phyloP scores from a whole-genome alignment of 768 basidiomycete species.

The Tricholoma bakamatsutake region DNA sequence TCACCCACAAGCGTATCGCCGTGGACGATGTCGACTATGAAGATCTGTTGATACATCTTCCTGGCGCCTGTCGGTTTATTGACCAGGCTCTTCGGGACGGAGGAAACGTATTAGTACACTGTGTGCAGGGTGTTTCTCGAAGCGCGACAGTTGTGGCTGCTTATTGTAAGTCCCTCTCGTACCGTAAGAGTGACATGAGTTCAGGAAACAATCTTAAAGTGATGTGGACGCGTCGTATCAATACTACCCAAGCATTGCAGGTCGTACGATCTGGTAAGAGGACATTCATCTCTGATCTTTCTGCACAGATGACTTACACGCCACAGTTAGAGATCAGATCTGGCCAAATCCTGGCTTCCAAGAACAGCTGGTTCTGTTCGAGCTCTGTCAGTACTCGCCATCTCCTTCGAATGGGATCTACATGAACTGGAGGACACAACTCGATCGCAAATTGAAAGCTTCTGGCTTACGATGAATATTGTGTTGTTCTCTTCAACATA shows the following conservation, averaged over 20 bases:
- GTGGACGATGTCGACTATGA: slow-evolving; percentile 67
- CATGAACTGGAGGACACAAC: slow-evolving; percentile 52
- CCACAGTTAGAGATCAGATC: slow-evolving; percentile 65
- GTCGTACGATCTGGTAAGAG: slow-evolving; percentile 52
- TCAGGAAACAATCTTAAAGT: slow-evolving; percentile 33
- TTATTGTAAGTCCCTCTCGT: slow-evolving; percentile 47
- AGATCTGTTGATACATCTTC: slow-evolving; percentile 61
- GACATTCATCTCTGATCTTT: background rate
- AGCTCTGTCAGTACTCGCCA: slow-evolving; percentile 65
- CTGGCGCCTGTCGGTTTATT: slow-evolving; percentile 62
- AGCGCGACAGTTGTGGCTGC: slow-evolving; percentile 70
- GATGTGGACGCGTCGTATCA: slow-evolving; percentile 59
- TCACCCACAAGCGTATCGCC: slow-evolving; percentile 63
- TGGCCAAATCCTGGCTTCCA: slow-evolving; percentile 79
- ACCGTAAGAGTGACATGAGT: background rate
- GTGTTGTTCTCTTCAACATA: slow-evolving; percentile 8
- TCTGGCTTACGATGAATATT: slow-evolving; percentile 28
- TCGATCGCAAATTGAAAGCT: slow-evolving; percentile 44
- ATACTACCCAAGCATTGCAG: slow-evolving; percentile 52
- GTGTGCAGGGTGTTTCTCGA: slow-evolving; percentile 59
- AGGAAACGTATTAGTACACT: slow-evolving; percentile 62
- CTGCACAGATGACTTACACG: background rate
- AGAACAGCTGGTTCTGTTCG: slow-evolving; percentile 72
- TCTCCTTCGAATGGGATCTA: slow-evolving; percentile 59
- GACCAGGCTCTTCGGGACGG: slow-evolving; percentile 52